phyloP scores from a whole-genome alignment of 2,329 filamentous ascomycete species.

The Colletotrichum caudatum region DNA sequence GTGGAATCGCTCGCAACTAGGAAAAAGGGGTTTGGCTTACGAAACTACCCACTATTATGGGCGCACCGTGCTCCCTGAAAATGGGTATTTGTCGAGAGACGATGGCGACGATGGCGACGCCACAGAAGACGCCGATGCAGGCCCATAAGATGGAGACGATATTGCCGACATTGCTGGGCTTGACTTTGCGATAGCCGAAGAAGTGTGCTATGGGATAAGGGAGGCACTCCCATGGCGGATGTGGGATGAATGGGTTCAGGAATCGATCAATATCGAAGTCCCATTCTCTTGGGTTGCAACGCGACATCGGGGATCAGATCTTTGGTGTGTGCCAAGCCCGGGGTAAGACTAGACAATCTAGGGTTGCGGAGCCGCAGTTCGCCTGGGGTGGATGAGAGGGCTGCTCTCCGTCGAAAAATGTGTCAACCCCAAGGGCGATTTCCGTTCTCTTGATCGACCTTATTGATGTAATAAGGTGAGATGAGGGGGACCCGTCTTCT shows the following conservation, averaged over 20 bases:
- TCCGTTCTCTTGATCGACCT: not conserved
- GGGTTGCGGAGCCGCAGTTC: constrained; percentile 16
- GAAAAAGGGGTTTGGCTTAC: constrained; percentile 59
- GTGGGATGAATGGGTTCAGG: constrained; percentile 77
- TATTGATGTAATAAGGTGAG: not conserved
- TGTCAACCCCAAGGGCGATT: not conserved
- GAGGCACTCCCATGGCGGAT: constrained; percentile 71
- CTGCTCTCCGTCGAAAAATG: not conserved
- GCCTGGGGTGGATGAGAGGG: constrained; percentile 1
- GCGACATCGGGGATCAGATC: constrained; percentile 29
- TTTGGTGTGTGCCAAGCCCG: constrained; percentile 30
- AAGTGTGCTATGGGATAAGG: constrained; percentile 76
- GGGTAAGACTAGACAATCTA: constrained; percentile 32
- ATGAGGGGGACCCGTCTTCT: not conserved
- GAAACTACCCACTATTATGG: constrained; percentile 77
- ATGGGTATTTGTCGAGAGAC: constrained; percentile 66
- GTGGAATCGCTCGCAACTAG: not conserved
- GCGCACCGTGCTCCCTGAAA: constrained; percentile 65
- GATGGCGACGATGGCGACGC: constrained; percentile 70
- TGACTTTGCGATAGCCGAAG: constrained; percentile 69
- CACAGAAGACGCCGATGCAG: constrained; percentile 72
- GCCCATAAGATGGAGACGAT: constrained; percentile 71
- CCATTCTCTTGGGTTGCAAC: constrained; percentile 48
- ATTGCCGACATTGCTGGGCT: constrained; percentile 62
- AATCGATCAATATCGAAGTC: constrained; percentile 83